A percentile compares a stretch with the other conserved stretches of the same genome.
These are phyloP conservation scores for Sordaria brevicollis DNA, from an alignment of 495 filamentous ascomycete species.

Conservation along the genomic window DNA sequence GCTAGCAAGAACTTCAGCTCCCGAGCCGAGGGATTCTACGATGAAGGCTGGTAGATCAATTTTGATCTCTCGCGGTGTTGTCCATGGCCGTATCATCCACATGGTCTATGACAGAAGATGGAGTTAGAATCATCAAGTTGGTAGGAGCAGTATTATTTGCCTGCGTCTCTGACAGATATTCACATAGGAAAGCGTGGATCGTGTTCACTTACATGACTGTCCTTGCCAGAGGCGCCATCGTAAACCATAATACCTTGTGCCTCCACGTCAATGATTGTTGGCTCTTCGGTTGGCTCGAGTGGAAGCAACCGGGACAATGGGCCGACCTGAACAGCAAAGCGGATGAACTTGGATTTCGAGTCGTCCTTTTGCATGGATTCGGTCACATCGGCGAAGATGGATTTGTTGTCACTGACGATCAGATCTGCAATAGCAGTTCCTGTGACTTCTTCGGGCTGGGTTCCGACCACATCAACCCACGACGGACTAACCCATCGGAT, in stretches of 20 bases:
- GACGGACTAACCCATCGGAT: slow-evolving; percentile 94
- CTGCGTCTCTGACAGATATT: not conserved
- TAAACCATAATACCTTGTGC: slow-evolving; percentile 98
- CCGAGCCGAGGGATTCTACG: slow-evolving; percentile 87
- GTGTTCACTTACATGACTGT: slow-evolving; percentile 68
- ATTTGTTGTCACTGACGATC: slow-evolving; percentile 61
- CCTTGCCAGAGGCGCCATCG: slow-evolving; percentile 73
- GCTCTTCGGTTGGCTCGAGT: slow-evolving; percentile 34
- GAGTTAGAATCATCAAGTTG: slow-evolving; percentile 12
- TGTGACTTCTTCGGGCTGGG: slow-evolving; percentile 57
- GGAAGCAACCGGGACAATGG: slow-evolving; percentile 58
- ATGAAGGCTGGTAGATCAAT: slow-evolving; percentile 88
- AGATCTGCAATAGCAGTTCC: slow-evolving; percentile 73
- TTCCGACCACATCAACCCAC: slow-evolving; percentile 91
- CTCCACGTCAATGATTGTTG: slow-evolving; percentile 65
- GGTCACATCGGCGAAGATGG: slow-evolving; percentile 68
- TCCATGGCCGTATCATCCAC: slow-evolving; percentile 98
- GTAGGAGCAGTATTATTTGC: slow-evolving; percentile 1
- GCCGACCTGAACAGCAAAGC: slow-evolving; percentile 70
- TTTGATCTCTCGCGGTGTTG: slow-evolving; percentile 78
- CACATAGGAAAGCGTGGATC: not conserved
- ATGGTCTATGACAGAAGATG: slow-evolving; percentile 56
- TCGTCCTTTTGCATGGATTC: slow-evolving; percentile 90
- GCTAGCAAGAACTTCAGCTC: slow-evolving; percentile 87
- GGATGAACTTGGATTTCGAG: slow-evolving; percentile 81